Base-by-base conservation (phyloP, 192 early-diverging fungal species). In the Powellomyces hirtus region DNA sequence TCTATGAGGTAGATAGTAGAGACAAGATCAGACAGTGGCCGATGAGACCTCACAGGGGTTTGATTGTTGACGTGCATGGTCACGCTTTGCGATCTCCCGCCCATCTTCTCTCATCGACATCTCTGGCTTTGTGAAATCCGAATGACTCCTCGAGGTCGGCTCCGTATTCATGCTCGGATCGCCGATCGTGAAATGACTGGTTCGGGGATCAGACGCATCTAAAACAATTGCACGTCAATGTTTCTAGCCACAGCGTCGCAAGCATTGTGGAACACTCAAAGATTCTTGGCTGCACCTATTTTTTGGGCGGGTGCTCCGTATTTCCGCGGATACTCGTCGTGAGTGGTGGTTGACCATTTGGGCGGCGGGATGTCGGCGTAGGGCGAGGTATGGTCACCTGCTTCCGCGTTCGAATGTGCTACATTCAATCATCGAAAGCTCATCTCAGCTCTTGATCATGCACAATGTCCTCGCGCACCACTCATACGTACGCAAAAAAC, bases 401-500 rank as follows among this genome's bases (percentile, higher is more conserved):
- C 53, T 56, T 56, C 53, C 3, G 53, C 53, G 26, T 56, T 56
- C 5, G 31, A 31, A 31, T 27, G 53, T 3, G 53, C 53, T 56
- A 13, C 10, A 42, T 42, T 42, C 10, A 42, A 8, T 42, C 18
- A 8, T 13, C 40, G 8, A 18, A 42, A 42, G 8, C 40, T 42
- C 40, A n/a, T n/a, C n/a, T n/a, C n/a, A n/a, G n/a, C n/a, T n/a
- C n/a, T n/a, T n/a, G n/a, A n/a, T n/a, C n/a, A n/a, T n/a, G n/a
- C n/a, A n/a, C n/a, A n/a, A n/a, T n/a, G n/a, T n/a, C n/a, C n/a
- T n/a, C n/a, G n/a, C n/a, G n/a, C n/a, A n/a, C n/a, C n/a, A n/a
- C n/a, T n/a, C n/a, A n/a, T n/a, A n/a, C n/a, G n/a, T 36, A 60
- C 59, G 59, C 22, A 18, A n/a, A 40, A 60, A 36, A 22, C 59